Percentiles rank a stretch among this genome's conserved stretches.
These are phyloP conservation scores for Dillenia suffruticosa DNA, from an alignment of 164 flowering plant species.

Conservation along the genomic window DNA sequence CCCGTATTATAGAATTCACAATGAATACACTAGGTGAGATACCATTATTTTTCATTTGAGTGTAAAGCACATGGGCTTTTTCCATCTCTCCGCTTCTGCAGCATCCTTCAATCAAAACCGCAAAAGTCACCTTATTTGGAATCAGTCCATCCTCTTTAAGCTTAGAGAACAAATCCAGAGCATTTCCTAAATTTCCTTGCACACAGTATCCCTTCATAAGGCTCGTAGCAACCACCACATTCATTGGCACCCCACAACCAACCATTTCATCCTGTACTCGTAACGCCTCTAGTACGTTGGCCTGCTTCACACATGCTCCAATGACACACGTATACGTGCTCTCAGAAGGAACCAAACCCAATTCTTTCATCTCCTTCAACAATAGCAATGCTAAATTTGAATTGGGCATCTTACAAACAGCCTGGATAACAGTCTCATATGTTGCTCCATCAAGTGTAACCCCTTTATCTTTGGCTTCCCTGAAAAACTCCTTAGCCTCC, in stretches of 20 bases:
- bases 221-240: slow-evolving; percentile 59
- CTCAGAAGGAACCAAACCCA: slow-evolving; percentile 55
- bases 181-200: slow-evolving; percentile 37
- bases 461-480: slow-evolving; percentile 44
- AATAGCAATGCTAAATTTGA: slow-evolving; percentile 31
- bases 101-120: slow-evolving; percentile 65
- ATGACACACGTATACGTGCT: slow-evolving; percentile 38
- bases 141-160: slow-evolving; percentile 41
- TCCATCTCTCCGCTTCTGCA: slow-evolving; percentile 42
- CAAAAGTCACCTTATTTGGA: slow-evolving; percentile 52
- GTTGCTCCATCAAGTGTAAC: slow-evolving; percentile 28
- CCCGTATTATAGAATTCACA: slow-evolving; percentile 46
- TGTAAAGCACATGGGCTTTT: slow-evolving; percentile 51
- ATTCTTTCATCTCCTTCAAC: slow-evolving; percentile 67
- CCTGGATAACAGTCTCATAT: slow-evolving; percentile 42
- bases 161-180: slow-evolving; percentile 44
- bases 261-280: slow-evolving; percentile 68
- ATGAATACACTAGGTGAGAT: slow-evolving; percentile 36
- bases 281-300: slow-evolving; percentile 52
- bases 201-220: slow-evolving; percentile 64
- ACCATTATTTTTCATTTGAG: slow-evolving; percentile 49
- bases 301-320: slow-evolving; percentile 56
- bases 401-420: slow-evolving; percentile 43
- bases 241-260: slow-evolving; percentile 38
- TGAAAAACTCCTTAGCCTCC: slow-evolving; percentile 45